A percentile compares a stretch with the other conserved stretches of the same genome.
Evolutionary conservation across 345 rosid species (phyloP).

Genomic region (Aquilaria sinensis): DNA sequence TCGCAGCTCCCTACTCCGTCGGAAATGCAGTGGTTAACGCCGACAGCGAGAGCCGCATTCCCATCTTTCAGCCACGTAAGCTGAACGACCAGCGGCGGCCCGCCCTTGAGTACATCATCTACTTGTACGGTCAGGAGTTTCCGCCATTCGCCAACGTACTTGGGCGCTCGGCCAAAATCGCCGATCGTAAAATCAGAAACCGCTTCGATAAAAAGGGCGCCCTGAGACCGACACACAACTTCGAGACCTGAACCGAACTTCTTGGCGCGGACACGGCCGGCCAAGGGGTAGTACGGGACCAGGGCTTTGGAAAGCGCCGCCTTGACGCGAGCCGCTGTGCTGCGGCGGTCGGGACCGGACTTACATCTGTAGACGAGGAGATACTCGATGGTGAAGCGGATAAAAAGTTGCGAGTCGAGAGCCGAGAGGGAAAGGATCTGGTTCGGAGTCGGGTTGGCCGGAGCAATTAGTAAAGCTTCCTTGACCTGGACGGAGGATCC

Average conservation of each 20-base stretch:
- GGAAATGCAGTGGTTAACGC: constrained; percentile 62
- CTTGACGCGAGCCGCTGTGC: constrained; percentile 38
- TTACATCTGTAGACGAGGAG: constrained; percentile 46
- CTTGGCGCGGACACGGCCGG: constrained; percentile 66
- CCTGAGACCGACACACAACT: constrained; percentile 63
- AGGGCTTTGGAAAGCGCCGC: constrained; percentile 47
- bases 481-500: constrained; percentile 41
- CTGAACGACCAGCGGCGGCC: constrained; percentile 68
- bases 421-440: constrained; percentile 59
- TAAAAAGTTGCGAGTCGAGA: constrained; percentile 85
- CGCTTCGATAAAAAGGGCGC: constrained; percentile 65
- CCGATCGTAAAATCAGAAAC: constrained; percentile 26
- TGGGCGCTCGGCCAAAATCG: constrained; percentile 55
- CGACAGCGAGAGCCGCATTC: constrained; percentile 57
- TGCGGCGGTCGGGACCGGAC: constrained; percentile 27
- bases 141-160: constrained; percentile 62
- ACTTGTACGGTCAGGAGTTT: constrained; percentile 51
- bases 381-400: constrained; percentile 80
- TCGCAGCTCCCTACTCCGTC: constrained; percentile 78
- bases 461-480: constrained; percentile 48
- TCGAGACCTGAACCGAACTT: constrained; percentile 43
- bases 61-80: constrained; percentile 88
- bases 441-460: constrained; percentile 61
- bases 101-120: constrained; percentile 68
- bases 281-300: constrained; percentile 70